phyloP scores from a whole-genome alignment of 768 basidiomycete genomes.

The Lentinula sp. region DNA sequence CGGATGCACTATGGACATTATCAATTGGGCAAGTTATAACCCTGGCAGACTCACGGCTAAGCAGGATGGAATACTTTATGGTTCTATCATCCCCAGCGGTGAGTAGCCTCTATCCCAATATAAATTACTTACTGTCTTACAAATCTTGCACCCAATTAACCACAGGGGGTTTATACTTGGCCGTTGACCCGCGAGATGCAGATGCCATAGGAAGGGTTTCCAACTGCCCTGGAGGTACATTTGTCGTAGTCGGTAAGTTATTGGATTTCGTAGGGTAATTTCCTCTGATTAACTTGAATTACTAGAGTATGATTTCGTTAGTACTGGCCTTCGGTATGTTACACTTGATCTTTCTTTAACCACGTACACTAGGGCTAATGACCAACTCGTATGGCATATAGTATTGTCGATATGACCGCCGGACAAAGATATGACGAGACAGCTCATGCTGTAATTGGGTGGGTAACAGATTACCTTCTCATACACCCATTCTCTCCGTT shows the following conservation, averaged over 20 bases:
- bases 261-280: neutral
- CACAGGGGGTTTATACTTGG: neutral
- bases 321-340: neutral
- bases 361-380: neutral
- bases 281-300: neutral
- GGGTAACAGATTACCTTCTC: neutral
- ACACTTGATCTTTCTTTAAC: neutral
- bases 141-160: neutral
- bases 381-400: neutral
- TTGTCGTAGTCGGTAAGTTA: neutral
- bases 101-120: neutral
- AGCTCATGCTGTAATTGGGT: neutral
- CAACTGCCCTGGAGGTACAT: neutral
- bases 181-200: neutral
- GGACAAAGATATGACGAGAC: neutral
- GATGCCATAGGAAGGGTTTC: neutral
- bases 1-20: neutral
- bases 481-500: neutral
- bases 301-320: neutral
- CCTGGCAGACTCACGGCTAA: neutral
- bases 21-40: neutral
- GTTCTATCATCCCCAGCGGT: neutral
- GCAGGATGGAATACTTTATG: neutral
- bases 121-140: neutral
- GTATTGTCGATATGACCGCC: neutral